Evolutionary conservation across 441 rosid genomes (phyloP).

Genomic region (Omphalea diandra): DNA sequence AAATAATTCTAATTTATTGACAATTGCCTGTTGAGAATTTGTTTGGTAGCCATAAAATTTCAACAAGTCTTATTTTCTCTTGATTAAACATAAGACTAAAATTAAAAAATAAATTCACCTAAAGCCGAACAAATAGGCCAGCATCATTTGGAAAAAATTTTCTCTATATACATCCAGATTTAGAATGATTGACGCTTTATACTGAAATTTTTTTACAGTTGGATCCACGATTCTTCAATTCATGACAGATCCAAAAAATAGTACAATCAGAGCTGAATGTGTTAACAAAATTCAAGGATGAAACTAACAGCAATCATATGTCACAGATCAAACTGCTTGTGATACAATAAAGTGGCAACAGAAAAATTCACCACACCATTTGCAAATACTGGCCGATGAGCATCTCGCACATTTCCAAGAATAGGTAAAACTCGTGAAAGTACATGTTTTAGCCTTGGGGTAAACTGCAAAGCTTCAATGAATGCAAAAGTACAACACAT

Average conservation of each 20-base stretch:
- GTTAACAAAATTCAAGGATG: not conserved
- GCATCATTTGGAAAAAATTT: not conserved
- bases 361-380: conserved; percentile 53
- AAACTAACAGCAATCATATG: conserved; percentile 5
- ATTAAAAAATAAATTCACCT: not conserved
- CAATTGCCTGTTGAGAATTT: not conserved
- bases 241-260: not conserved
- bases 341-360: conserved; percentile 6
- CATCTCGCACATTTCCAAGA: conserved; percentile 91
- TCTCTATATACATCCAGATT: not conserved
- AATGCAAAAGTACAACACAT: conserved; percentile 32
- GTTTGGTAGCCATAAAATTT: not conserved
- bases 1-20: not conserved
- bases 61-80: not conserved
- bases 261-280: not conserved
- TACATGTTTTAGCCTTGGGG: conserved; percentile 88
- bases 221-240: not conserved
- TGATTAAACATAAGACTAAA: not conserved
- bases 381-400: conserved; percentile 88
- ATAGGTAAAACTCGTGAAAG: conserved; percentile 85
- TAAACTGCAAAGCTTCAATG: conserved; percentile 91
- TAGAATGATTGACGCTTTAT: not conserved
- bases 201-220: not conserved
- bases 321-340: conserved; percentile 3
- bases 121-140: not conserved